These are phyloP conservation scores for Thalassiosira hispida DNA, from an alignment of 352 stramenopile species.

Conservation along the genomic window DNA sequence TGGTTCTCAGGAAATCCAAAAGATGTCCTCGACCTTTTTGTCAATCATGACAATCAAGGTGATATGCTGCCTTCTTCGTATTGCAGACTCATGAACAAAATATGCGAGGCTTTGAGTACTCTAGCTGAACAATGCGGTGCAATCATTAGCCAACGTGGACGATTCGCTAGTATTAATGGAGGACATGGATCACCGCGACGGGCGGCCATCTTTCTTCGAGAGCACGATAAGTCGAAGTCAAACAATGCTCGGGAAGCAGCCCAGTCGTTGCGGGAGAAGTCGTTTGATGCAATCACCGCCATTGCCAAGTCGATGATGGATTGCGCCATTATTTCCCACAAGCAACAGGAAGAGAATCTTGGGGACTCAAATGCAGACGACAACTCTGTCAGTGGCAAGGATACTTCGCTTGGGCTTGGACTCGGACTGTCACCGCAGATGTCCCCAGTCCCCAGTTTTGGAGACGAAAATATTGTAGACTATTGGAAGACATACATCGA, in stretches of 20 bases:
- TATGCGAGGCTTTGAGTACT: constrained; percentile 73
- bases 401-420: constrained; percentile 15
- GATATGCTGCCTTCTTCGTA: constrained; percentile 60
- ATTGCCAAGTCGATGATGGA: constrained; percentile 75
- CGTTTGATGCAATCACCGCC: constrained; percentile 68
- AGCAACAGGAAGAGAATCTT: constrained; percentile 14
- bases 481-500: constrained; percentile 69
- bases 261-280: constrained; percentile 62
- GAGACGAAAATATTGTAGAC: constrained; percentile 61
- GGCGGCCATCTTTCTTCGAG: constrained; percentile 16
- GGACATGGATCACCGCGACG: constrained; percentile 31
- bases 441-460: constrained; percentile 25
- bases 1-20: constrained; percentile 84
- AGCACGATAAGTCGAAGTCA: constrained; percentile 26
- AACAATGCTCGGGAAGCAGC: constrained; percentile 61
- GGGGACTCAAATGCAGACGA: constrained; percentile 12
- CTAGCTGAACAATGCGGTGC: constrained; percentile 77
- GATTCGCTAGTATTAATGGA: constrained; percentile 44
- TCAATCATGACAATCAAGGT: constrained; percentile 80
- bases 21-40: constrained; percentile 83
- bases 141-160: constrained; percentile 71
- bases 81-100: constrained; percentile 71
- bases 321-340: constrained; percentile 42
- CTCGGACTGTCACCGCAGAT: constrained; percentile 45
- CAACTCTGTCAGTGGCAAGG: constrained; percentile 15